Evolutionary conservation across 2,329 filamentous ascomycete genomes (phyloP).

Genomic region (Penicillium sp.): DNA sequence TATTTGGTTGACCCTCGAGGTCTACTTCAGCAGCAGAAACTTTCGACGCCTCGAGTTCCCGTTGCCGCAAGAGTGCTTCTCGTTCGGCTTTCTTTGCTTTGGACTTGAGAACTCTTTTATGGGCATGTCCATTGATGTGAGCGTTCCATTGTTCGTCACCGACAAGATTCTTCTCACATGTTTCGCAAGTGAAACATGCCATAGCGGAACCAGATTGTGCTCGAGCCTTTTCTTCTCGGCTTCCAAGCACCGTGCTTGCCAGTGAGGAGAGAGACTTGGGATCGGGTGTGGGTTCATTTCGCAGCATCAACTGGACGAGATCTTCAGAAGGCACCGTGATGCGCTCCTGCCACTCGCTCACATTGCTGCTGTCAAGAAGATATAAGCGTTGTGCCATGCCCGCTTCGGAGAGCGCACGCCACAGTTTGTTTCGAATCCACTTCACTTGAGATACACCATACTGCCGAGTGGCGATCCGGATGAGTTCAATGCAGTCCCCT

Average conservation of each 20-base stretch:
- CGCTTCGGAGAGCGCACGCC: constrained; percentile 59
- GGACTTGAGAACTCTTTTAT: constrained; percentile 53
- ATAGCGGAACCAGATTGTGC: constrained; percentile 44
- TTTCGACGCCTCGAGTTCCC: constrained; percentile 17
- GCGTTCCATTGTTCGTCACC: constrained; percentile 53
- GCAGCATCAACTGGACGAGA: constrained; percentile 60
- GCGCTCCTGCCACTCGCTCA: constrained; percentile 54
- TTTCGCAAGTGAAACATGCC: constrained; percentile 56
- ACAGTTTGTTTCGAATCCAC: constrained; percentile 81
- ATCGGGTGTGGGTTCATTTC: constrained; percentile 49
- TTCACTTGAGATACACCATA: constrained; percentile 79
- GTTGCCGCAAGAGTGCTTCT: constrained; percentile 30
- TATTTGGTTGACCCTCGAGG: too few species aligned
- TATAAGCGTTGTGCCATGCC: constrained; percentile 57
- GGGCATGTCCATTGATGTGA: constrained; percentile 52
- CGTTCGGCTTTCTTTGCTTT: constrained; percentile 28
- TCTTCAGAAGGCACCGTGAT: constrained; percentile 61
- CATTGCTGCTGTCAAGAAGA: constrained; percentile 72
- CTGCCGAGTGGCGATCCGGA: constrained; percentile 75
- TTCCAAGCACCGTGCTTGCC: constrained; percentile 53
- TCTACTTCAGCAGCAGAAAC: too few species aligned
- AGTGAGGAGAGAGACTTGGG: constrained; percentile 53
- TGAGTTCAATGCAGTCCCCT: constrained; percentile 60
- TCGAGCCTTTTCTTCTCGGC: constrained; percentile 49
- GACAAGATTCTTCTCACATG: constrained; percentile 57